These are phyloP conservation scores for Nothomitra cinnamomea DNA, from an alignment of 2,329 filamentous ascomycete genomes.

Conservation along the genomic window DNA sequence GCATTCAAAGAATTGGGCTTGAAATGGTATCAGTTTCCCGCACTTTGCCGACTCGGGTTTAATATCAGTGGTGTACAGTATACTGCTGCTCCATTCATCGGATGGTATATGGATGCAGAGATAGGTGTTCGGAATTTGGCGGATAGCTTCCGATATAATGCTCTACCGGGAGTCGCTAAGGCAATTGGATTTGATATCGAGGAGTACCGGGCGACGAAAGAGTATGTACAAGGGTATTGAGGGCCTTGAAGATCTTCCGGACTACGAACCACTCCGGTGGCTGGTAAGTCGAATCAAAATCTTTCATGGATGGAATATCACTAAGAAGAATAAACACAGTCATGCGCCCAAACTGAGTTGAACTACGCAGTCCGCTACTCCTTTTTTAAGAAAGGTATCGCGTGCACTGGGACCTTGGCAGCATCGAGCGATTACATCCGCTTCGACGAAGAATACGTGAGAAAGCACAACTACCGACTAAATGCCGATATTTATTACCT, in stretches of 20 bases:
- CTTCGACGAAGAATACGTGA: slow-evolving; percentile 15
- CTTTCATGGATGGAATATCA: background rate
- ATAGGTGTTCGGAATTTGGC: slow-evolving; percentile 17
- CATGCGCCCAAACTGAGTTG: slow-evolving; percentile 15
- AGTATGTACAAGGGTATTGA: background rate
- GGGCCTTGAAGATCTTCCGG: slow-evolving; percentile 13
- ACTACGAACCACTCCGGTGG: slow-evolving; percentile 12
- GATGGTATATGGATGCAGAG: slow-evolving; percentile 20
- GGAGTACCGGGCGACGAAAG: background rate
- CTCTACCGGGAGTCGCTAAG: slow-evolving; percentile 12
- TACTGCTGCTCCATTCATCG: slow-evolving; percentile 16
- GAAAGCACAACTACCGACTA: slow-evolving; percentile 13
- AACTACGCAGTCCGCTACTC: slow-evolving; percentile 16
- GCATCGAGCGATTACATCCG: slow-evolving; percentile 14
- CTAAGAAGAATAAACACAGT: background rate
- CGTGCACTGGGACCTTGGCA: slow-evolving; percentile 15
- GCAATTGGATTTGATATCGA: slow-evolving; percentile 10
- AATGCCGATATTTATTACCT: slow-evolving; percentile 16
- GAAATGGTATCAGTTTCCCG: slow-evolving; percentile 15
- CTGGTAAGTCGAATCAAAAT: background rate
- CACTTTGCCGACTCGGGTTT: slow-evolving; percentile 16
- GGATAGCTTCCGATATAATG: slow-evolving; percentile 16
- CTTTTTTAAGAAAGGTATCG: slow-evolving; percentile 12
- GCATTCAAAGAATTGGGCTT: slow-evolving; percentile 15
- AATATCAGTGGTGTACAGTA: slow-evolving; percentile 17